Conservation (phyloP, 2,329 filamentous ascomycete species). For the Tolypocladium amazonense region DNA sequence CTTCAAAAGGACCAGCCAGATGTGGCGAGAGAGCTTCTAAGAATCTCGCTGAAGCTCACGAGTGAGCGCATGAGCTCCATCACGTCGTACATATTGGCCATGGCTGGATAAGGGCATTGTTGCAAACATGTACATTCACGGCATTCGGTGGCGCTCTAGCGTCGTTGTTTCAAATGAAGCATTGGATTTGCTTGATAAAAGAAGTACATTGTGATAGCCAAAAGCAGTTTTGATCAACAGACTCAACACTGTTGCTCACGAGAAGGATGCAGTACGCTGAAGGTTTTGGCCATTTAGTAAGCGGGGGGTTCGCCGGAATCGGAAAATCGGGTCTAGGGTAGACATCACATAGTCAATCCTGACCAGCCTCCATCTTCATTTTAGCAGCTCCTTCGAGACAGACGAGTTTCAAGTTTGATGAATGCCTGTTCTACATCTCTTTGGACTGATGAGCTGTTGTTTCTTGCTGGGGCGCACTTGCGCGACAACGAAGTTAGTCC, state of each 20-base stretch:
- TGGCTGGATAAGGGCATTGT: slow-evolving; percentile 27
- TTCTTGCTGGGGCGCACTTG: not conserved
- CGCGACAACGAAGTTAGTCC: no score
- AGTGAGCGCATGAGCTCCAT: slow-evolving; percentile 79
- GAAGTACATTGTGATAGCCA: not conserved
- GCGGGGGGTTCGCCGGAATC: not conserved
- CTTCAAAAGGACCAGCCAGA: slow-evolving; percentile 65
- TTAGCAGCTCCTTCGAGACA: not conserved
- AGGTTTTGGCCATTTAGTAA: not conserved
- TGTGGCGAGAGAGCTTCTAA: slow-evolving; percentile 73
- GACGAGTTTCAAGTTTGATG: no score
- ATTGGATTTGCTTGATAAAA: not conserved
- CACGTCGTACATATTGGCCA: slow-evolving; percentile 43
- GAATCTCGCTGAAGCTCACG: slow-evolving; percentile 84
- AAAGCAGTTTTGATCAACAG: no score
- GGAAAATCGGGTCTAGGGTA: not conserved
- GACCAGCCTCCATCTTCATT: not conserved
- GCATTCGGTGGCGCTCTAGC: not conserved
- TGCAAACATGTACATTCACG: not conserved
- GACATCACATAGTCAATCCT: not conserved
- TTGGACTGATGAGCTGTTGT: not conserved
- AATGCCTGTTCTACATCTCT: not conserved
- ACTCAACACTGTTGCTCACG: not conserved
- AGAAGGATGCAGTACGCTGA: no score
- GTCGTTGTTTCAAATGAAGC: no score